phyloP scores from a whole-genome alignment of 1,284 basidiomycete genomes.

The Taiwanofungus camphoratus region DNA sequence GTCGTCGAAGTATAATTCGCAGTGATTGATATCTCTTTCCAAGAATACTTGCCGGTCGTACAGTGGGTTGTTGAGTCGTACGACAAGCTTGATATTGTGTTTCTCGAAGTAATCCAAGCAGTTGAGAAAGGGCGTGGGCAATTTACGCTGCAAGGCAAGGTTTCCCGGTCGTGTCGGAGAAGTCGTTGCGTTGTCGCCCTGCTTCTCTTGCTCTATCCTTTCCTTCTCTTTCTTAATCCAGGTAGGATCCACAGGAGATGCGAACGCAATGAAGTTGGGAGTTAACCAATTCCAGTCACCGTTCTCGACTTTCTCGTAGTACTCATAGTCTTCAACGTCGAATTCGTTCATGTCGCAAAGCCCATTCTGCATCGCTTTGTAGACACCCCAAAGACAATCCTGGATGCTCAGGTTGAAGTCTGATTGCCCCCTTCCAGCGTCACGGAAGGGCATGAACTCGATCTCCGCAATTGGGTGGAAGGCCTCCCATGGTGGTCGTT shows the following conservation, averaged over 20 bases:
- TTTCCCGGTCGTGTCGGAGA: constrained; percentile 26
- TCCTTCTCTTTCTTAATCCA: constrained; percentile 74
- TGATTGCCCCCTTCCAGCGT: constrained; percentile 89
- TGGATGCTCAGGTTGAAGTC: constrained; percentile 93
- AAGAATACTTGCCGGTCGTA: constrained; percentile 87
- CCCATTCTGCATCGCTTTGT: constrained; percentile 88
- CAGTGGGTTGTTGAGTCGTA: constrained; percentile 91
- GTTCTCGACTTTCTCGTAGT: constrained; percentile 92
- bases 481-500: constrained; percentile 91
- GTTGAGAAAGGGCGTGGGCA: constrained; percentile 76
- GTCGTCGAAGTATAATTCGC: constrained; percentile 95
- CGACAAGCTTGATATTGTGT: constrained; percentile 84
- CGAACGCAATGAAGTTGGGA: constrained; percentile 92
- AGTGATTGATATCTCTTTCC: constrained; percentile 84
- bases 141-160: constrained; percentile 67
- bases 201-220: constrained; percentile 34
- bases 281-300: constrained; percentile 99
- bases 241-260: constrained; percentile 80
- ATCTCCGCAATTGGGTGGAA: constrained; percentile 88
- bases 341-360: constrained; percentile 93
- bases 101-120: constrained; percentile 92
- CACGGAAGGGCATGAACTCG: constrained; percentile 93
- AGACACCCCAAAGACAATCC: constrained; percentile 92
- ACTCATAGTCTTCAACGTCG: constrained; percentile 85
- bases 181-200: constrained; percentile 21